phyloP scores from a whole-genome alignment of 139 green algal genomes.

The Pleodorina starrii region DNA sequence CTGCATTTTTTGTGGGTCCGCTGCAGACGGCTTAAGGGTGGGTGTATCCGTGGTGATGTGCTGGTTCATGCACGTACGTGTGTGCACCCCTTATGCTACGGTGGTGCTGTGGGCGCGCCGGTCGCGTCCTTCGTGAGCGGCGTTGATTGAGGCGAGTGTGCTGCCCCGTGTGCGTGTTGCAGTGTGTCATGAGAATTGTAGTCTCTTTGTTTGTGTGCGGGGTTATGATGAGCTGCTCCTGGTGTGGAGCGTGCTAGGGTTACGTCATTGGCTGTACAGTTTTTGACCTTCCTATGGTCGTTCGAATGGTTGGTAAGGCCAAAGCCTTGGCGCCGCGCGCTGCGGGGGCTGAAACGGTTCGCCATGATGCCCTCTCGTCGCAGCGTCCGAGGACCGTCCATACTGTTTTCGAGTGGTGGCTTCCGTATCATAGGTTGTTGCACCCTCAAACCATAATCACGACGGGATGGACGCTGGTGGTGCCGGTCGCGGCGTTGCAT shows the following conservation, averaged over 20 bases:
- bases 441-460: neutral
- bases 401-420: conserved; percentile 8
- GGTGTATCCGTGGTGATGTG: conserved; percentile 14
- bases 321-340: conserved; percentile 10
- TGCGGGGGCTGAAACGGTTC: conserved; percentile 4
- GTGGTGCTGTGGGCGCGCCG: conserved; percentile 12
- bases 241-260: neutral
- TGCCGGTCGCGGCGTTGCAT: neutral
- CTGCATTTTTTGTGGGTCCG: conserved; percentile 33
- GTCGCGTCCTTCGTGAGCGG: conserved; percentile 11
- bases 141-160: conserved; percentile 19
- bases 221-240: neutral
- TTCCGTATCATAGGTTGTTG: conserved; percentile 8
- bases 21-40: conserved; percentile 22
- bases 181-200: conserved; percentile 18
- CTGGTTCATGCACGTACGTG: conserved; percentile 8
- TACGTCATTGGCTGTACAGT: conserved; percentile 30
- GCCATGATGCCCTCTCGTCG: conserved; percentile 1
- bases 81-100: conserved; percentile 1
- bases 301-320: conserved; percentile 10
- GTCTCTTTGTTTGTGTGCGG: conserved; percentile 5
- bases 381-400: conserved; percentile 4
- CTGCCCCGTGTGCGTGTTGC: neutral
- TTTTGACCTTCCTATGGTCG: conserved; percentile 24
- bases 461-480: neutral